phyloP scores from a whole-genome alignment of 2,329 filamentous ascomycete genomes.

The Aureobasidium sp. region DNA sequence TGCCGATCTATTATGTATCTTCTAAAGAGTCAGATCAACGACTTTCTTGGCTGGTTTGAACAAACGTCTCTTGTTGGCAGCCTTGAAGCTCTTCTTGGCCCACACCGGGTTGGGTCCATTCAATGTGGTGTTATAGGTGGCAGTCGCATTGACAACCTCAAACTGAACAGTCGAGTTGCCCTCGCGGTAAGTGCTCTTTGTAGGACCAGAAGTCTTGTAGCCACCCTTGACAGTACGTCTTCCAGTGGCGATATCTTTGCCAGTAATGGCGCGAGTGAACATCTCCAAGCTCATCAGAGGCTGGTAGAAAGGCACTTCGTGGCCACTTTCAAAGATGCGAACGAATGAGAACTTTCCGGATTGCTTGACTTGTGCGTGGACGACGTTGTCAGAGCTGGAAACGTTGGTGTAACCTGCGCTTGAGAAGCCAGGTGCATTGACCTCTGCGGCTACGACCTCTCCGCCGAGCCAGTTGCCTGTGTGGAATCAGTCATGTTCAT shows the following conservation, averaged over 20 bases:
- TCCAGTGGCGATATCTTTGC: slow-evolving; percentile 48
- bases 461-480: slow-evolving; percentile 42
- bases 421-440: slow-evolving; percentile 37
- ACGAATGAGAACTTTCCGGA: slow-evolving; percentile 45
- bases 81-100: slow-evolving; percentile 4
- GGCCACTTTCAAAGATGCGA: slow-evolving; percentile 44
- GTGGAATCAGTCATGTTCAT: slow-evolving; percentile 4
- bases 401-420: slow-evolving; percentile 45
- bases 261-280: slow-evolving; percentile 43
- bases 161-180: slow-evolving; percentile 25
- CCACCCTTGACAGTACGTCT: slow-evolving; percentile 33
- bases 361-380: slow-evolving; percentile 49
- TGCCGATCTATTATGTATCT: too few species aligned
- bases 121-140: slow-evolving; percentile 15
- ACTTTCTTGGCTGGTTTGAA: slow-evolving; percentile 11
- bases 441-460: slow-evolving; percentile 34
- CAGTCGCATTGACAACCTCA: slow-evolving; percentile 1
- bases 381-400: slow-evolving; percentile 37
- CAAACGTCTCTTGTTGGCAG: slow-evolving; percentile 9
- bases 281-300: slow-evolving; percentile 44
- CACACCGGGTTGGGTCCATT: slow-evolving; percentile 10
- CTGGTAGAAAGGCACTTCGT: slow-evolving; percentile 51
- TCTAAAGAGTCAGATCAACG: not conserved
- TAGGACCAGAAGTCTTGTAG: slow-evolving; percentile 32
- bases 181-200: slow-evolving; percentile 35